Evolutionary conservation across 176 grass and related monocot genomes (phyloP).

Genomic region (Pontederia crassipes): DNA sequence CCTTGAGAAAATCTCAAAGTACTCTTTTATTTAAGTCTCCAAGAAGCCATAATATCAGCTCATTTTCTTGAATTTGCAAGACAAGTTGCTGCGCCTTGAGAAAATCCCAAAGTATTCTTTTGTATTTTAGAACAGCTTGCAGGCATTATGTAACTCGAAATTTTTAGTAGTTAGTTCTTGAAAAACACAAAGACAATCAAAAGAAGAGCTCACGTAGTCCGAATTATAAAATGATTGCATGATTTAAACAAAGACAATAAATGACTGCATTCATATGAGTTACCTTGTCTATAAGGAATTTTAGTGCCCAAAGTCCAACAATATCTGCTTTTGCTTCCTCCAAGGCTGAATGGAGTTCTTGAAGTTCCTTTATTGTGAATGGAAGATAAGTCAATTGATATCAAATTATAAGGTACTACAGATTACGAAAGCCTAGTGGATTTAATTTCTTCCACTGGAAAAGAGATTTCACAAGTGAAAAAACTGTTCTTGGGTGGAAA

Average conservation of each 20-base stretch:
- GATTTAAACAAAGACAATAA: not conserved
- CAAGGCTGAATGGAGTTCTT: constrained; percentile 76
- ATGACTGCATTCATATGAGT: constrained; percentile 10
- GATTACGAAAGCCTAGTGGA: too few species aligned
- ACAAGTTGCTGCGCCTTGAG: too few species aligned
- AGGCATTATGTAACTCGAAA: too few species aligned
- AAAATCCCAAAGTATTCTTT: too few species aligned
- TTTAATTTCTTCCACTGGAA: too few species aligned
- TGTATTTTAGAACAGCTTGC: too few species aligned
- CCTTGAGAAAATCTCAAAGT: too few species aligned
- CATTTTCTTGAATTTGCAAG: not conserved
- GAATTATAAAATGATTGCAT: not conserved
- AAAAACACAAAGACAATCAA: not conserved
- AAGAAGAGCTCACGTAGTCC: constrained; percentile 1
- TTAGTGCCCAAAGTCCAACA: constrained; percentile 93
- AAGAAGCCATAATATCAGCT: not conserved
- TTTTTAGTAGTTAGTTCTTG: too few species aligned
- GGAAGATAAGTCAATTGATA: not conserved
- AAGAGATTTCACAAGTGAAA: too few species aligned
- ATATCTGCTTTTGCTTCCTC: constrained; percentile 99
- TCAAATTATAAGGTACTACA: too few species aligned
- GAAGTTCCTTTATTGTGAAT: constrained; percentile 62
- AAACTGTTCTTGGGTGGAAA: too few species aligned
- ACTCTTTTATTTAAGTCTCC: not conserved
- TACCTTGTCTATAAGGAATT: constrained; percentile 89